These are phyloP conservation scores for Monilinia aucupariae DNA, from an alignment of 2,329 filamentous ascomycete genomes.

Conservation along the genomic window DNA sequence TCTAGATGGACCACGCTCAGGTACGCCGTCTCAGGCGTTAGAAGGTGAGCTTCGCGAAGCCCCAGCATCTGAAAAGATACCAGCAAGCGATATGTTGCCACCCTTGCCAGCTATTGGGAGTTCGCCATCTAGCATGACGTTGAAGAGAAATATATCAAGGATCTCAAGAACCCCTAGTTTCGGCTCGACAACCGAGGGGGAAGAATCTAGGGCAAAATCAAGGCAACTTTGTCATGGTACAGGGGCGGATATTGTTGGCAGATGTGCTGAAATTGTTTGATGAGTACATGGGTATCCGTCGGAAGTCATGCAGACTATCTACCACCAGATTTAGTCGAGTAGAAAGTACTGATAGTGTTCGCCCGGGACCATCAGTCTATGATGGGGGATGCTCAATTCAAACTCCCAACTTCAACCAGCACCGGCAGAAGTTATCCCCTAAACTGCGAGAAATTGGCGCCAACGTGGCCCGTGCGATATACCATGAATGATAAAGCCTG, in stretches of 20 bases:
- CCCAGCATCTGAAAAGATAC: conserved; percentile 23
- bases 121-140: conserved; percentile 23
- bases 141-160: conserved; percentile 50
- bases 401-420: neutral
- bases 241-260: conserved; percentile 28
- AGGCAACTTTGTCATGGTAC: conserved; percentile 26
- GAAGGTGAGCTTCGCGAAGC: neutral
- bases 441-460: no score
- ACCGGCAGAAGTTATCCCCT: neutral
- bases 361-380: neutral
- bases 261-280: conserved; percentile 32
- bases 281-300: neutral
- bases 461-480: no score
- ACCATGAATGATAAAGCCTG: no score
- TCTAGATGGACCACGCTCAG: conserved; percentile 41
- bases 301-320: conserved; percentile 15
- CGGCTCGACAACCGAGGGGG: conserved; percentile 36
- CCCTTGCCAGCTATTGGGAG: conserved; percentile 18
- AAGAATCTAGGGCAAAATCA: conserved; percentile 29
- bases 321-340: neutral
- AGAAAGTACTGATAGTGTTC: neutral
- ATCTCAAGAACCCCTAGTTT: conserved; percentile 47
- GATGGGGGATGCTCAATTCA: neutral
- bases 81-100: conserved; percentile 43
- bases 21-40: neutral